Percentiles rank a stretch among this genome's conserved stretches.
phyloP scores from a whole-genome alignment of 148 eudicot species.

The Persicaria maculosa region DNA sequence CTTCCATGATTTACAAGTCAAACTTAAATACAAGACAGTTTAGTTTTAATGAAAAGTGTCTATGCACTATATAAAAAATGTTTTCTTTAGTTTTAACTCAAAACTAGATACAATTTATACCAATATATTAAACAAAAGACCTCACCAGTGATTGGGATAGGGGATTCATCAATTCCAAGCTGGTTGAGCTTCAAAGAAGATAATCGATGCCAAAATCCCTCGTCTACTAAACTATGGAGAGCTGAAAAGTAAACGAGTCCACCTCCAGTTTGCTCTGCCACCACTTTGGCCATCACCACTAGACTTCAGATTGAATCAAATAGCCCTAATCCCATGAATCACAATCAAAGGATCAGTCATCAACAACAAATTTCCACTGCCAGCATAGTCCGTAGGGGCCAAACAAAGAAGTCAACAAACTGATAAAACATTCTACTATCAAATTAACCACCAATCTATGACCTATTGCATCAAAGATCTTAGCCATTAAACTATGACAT shows the following conservation, averaged over 20 bases:
- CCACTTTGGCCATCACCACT: not conserved
- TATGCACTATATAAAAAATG: too few species aligned
- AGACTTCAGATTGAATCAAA: not conserved
- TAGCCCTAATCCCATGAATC: not conserved
- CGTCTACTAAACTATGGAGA: conserved; percentile 69
- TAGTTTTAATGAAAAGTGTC: not conserved
- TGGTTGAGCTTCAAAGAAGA: conserved; percentile 85
- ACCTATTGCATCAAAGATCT: not conserved
- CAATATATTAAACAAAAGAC: not conserved
- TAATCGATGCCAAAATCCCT: conserved; percentile 88
- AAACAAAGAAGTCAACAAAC: not conserved
- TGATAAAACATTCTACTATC: not conserved
- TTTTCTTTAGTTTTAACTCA: too few species aligned
- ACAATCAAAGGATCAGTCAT: not conserved
- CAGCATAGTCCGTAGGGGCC: not conserved
- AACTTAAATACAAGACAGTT: not conserved
- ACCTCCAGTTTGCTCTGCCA: not conserved
- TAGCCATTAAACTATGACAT: too few species aligned
- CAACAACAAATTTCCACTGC: not conserved
- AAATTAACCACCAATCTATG: not conserved
- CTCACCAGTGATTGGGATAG: conserved; percentile 63
- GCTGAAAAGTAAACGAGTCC: conserved; percentile 38
- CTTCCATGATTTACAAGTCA: not conserved
- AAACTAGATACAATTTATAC: too few species aligned
- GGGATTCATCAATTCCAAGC: conserved; percentile 71